Evolutionary conservation across 305 asterid species (phyloP), one percentile per base, ranked within the genome.

Genomic region (Fraxinus sp.): DNA sequence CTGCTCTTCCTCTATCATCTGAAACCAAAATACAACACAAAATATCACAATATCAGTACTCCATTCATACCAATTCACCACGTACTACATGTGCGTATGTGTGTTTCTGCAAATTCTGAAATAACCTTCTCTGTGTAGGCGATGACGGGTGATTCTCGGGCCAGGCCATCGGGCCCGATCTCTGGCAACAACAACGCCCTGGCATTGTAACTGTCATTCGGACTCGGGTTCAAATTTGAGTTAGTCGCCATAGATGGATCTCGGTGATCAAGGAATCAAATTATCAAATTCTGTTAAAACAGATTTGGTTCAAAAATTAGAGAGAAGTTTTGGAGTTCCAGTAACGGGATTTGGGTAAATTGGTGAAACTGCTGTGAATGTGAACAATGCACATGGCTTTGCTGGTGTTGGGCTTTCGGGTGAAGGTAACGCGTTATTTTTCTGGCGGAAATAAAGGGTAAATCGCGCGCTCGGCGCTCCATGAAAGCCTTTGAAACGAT

Each of bases 111-210:
- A 35, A 57, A 78, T 33, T 33, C 57, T 13, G 14, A 62, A 41
- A 41, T 36, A 7, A 92, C 98, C 95, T 89, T 93, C 88, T 93
- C 98, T 59, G 99, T 89, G 90, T 96, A 92, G 80, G 98, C 94
- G 82, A 96, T 96, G 85, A 84, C 90, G 5, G 97, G 95, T 79
- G 90, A 84, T 85, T 96, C 98, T 13, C 91, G 90, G 30, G 91
- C 91, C 74, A 96, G 79, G 32, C 99, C 98, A 84, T 96, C 98
- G 37, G 98, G 93, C 72, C 98, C 99, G 91, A 96, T 94, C 91
- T 94, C 98, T 82, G 92, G 90, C 64, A 78, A 84, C 87, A 90
- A 81, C 78, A 87, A 46, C 26, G 89, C 44, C 64, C 80, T 86
- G 37, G 89, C 91, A 86, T 86, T 88, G 76, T 75, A 22, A 62